Evolutionary conservation across 2,329 filamentous ascomycete genomes (phyloP).

Genomic region (Pseudogymnoascus sp.): DNA sequence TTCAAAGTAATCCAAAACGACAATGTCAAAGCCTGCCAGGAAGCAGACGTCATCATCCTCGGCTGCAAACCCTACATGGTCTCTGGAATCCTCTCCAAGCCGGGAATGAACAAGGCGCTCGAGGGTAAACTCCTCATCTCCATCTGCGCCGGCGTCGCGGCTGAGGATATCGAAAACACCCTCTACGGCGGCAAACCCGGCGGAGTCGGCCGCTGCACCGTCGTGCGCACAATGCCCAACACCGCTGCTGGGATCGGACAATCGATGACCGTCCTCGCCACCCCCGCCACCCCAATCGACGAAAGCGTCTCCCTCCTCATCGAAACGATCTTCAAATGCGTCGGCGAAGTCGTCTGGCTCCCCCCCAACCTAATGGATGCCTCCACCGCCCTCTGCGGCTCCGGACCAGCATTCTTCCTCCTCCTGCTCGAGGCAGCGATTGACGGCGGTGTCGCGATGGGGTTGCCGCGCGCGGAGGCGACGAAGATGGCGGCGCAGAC

Average conservation of each 20-base stretch:
- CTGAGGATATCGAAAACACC: conserved; percentile 55
- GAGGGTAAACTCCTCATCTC: conserved; percentile 73
- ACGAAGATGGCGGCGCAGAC: conserved; percentile 71
- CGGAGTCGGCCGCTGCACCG: conserved; percentile 41
- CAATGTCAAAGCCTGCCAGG: conserved; percentile 57
- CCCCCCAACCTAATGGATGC: conserved; percentile 62
- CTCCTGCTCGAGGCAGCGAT: conserved; percentile 67
- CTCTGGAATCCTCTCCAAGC: conserved; percentile 54
- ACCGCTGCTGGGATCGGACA: conserved; percentile 71
- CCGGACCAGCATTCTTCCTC: conserved; percentile 67
- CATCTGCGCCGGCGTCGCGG: conserved; percentile 69
- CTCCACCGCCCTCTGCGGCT: conserved; percentile 64
- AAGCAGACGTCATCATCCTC: conserved; percentile 66
- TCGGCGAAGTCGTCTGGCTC: conserved; percentile 62
- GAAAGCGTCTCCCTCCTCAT: conserved; percentile 47
- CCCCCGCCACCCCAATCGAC: conserved; percentile 48
- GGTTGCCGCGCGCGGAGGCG: conserved; percentile 62
- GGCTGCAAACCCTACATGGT: conserved; percentile 75
- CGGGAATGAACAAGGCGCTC: conserved; percentile 64
- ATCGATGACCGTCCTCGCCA: conserved; percentile 73
- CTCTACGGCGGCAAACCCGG: conserved; percentile 48
- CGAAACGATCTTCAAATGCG: conserved; percentile 67
- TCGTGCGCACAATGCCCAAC: conserved; percentile 79
- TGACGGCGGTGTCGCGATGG: conserved; percentile 72
- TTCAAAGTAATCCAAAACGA: conserved; percentile 38